Conservation (phyloP, 805 yeast genomes). For the Saccharomycopsis sp. region DNA sequence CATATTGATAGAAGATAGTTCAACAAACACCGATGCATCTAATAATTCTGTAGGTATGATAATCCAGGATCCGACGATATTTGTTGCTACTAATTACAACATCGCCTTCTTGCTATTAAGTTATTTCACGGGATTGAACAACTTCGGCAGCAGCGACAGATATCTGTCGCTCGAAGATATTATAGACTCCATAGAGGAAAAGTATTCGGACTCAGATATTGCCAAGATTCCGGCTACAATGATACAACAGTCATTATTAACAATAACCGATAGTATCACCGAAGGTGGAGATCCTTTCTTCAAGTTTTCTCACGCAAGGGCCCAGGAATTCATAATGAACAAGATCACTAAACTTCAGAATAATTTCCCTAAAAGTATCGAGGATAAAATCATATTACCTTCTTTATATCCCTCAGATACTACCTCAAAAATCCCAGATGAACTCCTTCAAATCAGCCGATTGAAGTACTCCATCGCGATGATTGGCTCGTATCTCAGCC, state of each 20-base stretch:
- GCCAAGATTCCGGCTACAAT: slow-evolving; percentile 3
- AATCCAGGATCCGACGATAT: slow-evolving; percentile 11
- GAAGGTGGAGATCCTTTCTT: slow-evolving; percentile 12
- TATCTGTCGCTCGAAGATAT: slow-evolving; percentile 17
- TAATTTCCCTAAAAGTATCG: slow-evolving; percentile 15
- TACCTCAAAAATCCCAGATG: slow-evolving; percentile 3
- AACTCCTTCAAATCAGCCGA: slow-evolving; percentile 6
- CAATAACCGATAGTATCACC: slow-evolving; percentile 10
- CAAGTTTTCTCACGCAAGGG: slow-evolving; percentile 6
- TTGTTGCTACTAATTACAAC: slow-evolving; percentile 13
- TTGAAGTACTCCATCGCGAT: slow-evolving; percentile 9
- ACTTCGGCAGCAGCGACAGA: slow-evolving; percentile 1
- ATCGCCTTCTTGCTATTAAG: slow-evolving; percentile 6
- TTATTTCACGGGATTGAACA: slow-evolving; percentile 6
- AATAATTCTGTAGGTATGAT: slow-evolving; percentile 1
- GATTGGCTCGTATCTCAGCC: slow-evolving; percentile 9
- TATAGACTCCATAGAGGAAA: slow-evolving; percentile 14
- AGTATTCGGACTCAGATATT: not conserved
- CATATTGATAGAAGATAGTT: slow-evolving; percentile 3
- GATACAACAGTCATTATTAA: not conserved
- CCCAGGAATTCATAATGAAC: not conserved
- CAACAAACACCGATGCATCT: not conserved
- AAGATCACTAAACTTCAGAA: slow-evolving; percentile 6
- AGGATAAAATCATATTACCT: slow-evolving; percentile 10
- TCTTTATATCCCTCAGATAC: slow-evolving; percentile 13